phyloP scores from a whole-genome alignment of 768 basidiomycete genomes.

The Rhizopogon vinicolor region DNA sequence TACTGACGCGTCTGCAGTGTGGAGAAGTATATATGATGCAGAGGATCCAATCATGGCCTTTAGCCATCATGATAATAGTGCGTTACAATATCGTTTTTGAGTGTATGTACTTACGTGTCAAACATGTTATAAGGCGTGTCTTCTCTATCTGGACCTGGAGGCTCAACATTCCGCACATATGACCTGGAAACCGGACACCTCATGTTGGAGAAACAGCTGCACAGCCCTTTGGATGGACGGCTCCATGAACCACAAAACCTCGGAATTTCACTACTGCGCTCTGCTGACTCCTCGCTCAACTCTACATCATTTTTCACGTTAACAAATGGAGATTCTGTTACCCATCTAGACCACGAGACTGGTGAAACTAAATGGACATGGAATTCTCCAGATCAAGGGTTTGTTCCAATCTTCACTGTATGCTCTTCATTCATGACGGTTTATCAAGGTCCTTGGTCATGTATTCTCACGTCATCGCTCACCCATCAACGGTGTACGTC shows the following conservation, averaged over 20 bases:
- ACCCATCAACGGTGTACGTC: slow-evolving; percentile 50
- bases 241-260: slow-evolving; percentile 49
- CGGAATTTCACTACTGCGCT: slow-evolving; percentile 44
- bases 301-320: slow-evolving; percentile 39
- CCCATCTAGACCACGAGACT: slow-evolving; percentile 40
- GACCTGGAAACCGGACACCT: slow-evolving; percentile 60
- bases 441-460: slow-evolving; percentile 53
- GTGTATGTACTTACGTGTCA: neutral
- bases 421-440: slow-evolving; percentile 1
- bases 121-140: slow-evolving; percentile 47
- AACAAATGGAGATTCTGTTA: slow-evolving; percentile 58
- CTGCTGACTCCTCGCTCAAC: slow-evolving; percentile 33
- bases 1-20: slow-evolving; percentile 40
- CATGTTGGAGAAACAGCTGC: slow-evolving; percentile 60
- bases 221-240: slow-evolving; percentile 37
- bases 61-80: slow-evolving; percentile 54
- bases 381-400: slow-evolving; percentile 68
- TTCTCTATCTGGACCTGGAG: slow-evolving; percentile 72
- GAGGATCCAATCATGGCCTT: slow-evolving; percentile 67
- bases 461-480: slow-evolving; percentile 56
- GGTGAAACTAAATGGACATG: slow-evolving; percentile 69
- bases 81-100: slow-evolving; percentile 18
- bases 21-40: slow-evolving; percentile 76
- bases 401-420: slow-evolving; percentile 17
- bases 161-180: slow-evolving; percentile 64